Evolutionary conservation across 2,329 filamentous ascomycete genomes (phyloP), one percentile per base, ranked within the genome.

Genomic region (Aureobasidium sp.): DNA sequence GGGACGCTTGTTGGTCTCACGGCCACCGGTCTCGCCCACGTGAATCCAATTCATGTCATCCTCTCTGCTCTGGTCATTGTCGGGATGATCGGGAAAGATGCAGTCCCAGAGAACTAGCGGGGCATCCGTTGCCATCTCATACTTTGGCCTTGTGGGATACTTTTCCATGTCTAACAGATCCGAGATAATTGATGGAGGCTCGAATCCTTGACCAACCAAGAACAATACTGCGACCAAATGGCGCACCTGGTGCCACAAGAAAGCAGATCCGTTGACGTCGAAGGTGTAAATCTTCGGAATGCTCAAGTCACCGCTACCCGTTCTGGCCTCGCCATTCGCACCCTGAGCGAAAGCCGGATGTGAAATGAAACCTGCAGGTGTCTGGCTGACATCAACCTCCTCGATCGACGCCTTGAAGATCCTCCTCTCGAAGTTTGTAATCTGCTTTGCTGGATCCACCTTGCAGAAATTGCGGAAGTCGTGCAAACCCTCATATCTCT

Each of bases 391-490:
- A 6, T 66, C 63, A 1, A 92, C 85, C 70, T 88, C 83, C 63
- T 90, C 86, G 65, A 99, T 89, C 69, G 88, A 86, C 10, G 91
- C 84, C 75, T 89, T 85, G 73, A 88, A 92, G 68, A 99, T 91
- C 47, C 84, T 82, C 46, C 94, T 82, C 68, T 84, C 78, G 70
- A 93, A 97, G 72, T 90, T 94, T 37, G 85, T 85, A 68, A 96
- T 90, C 75, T 96, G 90, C 79, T 97, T 97, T 69, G 82, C 86
- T 0, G 89, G 82, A 75, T 99, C 94, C 63, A 97, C 81, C 75
- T 96, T 96, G 82, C 94, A 97, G 72, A 97, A 89, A 75, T 99
- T 99, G 64, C 94, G 86, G 77, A 97, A 99, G 77, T 99, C 94
- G 75, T 97, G 90, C 57, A 86, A 75, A 6, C 94, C 94, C 68